Percentiles rank a stretch among this genome's conserved stretches.
Conservation (phyloP, 352 stramenopile species). For the Saprolegnia diclina region DNA sequence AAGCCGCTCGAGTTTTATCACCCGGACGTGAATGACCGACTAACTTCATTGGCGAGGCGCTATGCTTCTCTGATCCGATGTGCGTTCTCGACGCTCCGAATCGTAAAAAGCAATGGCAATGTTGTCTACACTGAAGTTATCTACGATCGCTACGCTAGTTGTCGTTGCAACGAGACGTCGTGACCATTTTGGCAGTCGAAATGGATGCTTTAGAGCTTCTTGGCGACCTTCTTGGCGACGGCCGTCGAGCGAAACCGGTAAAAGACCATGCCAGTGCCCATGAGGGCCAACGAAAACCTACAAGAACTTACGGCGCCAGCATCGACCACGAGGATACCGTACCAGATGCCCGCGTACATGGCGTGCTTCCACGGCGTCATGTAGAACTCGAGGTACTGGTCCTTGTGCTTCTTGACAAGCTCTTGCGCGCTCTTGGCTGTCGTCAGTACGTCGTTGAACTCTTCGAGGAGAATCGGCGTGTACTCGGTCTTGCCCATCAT, state of each 20-base stretch:
- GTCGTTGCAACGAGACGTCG: no score
- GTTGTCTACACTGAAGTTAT: no score
- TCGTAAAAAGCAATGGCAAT: no score
- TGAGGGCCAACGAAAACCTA: conserved; percentile 20
- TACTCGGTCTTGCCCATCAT: conserved; percentile 59
- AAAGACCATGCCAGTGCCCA: conserved; percentile 23
- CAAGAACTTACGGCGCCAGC: background rate
- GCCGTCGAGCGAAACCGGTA: conserved; percentile 8
- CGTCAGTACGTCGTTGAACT: conserved; percentile 30
- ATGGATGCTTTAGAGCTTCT: background rate
- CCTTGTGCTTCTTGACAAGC: conserved; percentile 64
- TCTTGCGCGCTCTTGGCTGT: conserved; percentile 26
- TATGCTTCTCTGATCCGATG: no score
- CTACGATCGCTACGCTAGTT: no score
- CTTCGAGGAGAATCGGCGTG: conserved; percentile 72
- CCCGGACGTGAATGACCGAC: no score
- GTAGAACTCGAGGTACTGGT: conserved; percentile 83
- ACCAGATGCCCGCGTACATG: conserved; percentile 80
- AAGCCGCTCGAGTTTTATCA: no score
- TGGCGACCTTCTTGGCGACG: background rate
- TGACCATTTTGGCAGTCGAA: no score
- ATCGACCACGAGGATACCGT: conserved; percentile 24
- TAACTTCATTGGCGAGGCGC: no score
- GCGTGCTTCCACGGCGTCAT: conserved; percentile 85
- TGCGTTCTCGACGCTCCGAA: no score